Base-by-base conservation (phyloP, 2,329 filamentous ascomycete genomes). In the Sporothrix variecibatus region DNA sequence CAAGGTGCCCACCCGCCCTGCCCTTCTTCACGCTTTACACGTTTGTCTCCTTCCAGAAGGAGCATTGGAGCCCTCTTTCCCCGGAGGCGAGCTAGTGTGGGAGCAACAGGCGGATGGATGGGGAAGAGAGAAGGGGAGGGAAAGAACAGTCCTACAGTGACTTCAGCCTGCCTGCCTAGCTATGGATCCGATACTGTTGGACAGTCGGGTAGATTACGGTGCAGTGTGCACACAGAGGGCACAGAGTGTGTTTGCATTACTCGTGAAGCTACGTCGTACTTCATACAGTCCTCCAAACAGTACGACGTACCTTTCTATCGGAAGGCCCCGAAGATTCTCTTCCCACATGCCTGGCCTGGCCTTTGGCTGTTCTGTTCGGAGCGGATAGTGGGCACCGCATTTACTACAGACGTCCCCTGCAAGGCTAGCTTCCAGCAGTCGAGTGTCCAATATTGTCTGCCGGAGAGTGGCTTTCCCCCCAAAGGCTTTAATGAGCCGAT, bases 401-500 rank as follows among this genome's bases (percentile, higher is more conserved):
- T 20, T 46, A 17, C 43, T 58, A 7, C 20, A 11, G 11, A 56
- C 11, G 6, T 23, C 11, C n/a, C 38, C 62, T 67, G 38, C n/a
- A 67, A 17, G 62, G 38, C 62, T 67, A 67, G 38, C 6, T n/a
- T 28, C n/a, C 38, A 46, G 62, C 28, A 12, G n/a, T 46, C n/a
- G 5, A 7, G 23, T 28, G 8, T 28, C 23, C 23, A 26, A 53
- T 56, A 28, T 17, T 65, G 34, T 34, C 34, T 65, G 56, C 28
- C 56, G 28, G 28, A 26, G 26, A 26, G 17, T 9, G 9, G 20
- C 7, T 23, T 26, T 6, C 56, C 12, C 56, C 7, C 38, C 38
- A 62, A 43, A 65, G 60, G 60, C 34, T 65, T 15, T n/a, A 65
- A 65, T 43, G 60, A 26, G 34, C 60, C 60, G 60, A 65, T 7